Evolutionary conservation across 2,329 filamentous ascomycete genomes (phyloP).

Genomic region (Hypoxylon sp.): DNA sequence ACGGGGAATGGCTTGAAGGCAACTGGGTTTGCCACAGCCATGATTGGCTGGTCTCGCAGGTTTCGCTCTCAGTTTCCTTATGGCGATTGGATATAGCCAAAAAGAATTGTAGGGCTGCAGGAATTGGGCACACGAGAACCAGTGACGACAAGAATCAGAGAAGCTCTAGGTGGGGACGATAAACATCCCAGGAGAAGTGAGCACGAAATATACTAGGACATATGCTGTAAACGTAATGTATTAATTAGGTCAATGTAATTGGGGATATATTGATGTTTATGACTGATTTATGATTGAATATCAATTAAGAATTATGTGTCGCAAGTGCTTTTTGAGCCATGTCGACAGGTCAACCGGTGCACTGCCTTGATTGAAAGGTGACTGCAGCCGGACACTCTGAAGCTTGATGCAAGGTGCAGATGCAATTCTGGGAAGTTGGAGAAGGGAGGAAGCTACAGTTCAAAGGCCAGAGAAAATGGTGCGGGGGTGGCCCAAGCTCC

Average conservation of each 20-base stretch:
- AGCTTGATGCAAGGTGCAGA: constrained; percentile 7
- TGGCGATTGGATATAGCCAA: constrained; percentile 27
- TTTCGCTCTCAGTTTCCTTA: constrained; percentile 19
- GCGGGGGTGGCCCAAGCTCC: constrained; percentile 53
- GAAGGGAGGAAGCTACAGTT: constrained; percentile 18
- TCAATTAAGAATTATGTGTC: background rate
- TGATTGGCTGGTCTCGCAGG: constrained; percentile 40
- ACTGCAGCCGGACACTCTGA: constrained; percentile 1
- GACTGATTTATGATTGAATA: background rate
- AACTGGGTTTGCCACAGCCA: constrained; percentile 67
- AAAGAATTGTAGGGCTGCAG: constrained; percentile 35
- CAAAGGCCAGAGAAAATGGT: constrained; percentile 5
- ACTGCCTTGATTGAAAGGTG: constrained; percentile 23
- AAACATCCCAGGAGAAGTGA: constrained; percentile 34
- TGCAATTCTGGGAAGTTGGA: constrained; percentile 5
- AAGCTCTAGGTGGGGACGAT: constrained; percentile 48
- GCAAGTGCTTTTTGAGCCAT: constrained; percentile 8
- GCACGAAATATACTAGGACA: constrained; percentile 28
- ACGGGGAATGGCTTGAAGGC: constrained; percentile 87
- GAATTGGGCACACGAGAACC: constrained; percentile 29
- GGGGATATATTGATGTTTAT: constrained; percentile 26
- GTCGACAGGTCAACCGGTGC: constrained; percentile 6
- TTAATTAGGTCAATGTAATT: constrained; percentile 16
- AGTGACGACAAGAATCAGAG: constrained; percentile 34
- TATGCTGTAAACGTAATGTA: constrained; percentile 19